Conservation (phyloP, 495 filamentous ascomycete genomes). For the Annulohypoxylon moriforme region DNA sequence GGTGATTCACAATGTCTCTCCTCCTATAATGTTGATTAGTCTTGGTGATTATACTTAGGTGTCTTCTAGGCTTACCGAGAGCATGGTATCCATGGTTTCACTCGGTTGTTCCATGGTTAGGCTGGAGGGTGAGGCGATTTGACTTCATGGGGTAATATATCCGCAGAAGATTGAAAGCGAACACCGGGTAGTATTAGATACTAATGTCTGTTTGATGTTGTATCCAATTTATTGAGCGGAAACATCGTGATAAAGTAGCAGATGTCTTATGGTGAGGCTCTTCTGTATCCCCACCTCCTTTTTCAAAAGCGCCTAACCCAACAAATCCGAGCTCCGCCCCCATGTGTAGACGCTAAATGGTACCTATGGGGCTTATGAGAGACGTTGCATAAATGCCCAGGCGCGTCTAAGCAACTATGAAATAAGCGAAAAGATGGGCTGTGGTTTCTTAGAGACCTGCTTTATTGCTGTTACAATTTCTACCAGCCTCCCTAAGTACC, state of each 20-base stretch:
- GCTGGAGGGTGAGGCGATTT: not conserved
- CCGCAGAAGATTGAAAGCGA: not conserved
- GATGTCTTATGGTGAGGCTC: not conserved
- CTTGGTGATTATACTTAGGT: not conserved
- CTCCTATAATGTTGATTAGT: not conserved
- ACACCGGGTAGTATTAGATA: not conserved
- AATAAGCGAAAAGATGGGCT: not conserved
- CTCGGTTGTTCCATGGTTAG: not conserved
- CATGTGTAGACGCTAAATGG: not conserved
- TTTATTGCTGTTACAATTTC: not conserved
- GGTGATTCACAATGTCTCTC: not conserved
- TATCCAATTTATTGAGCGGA: not conserved
- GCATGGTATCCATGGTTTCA: not conserved
- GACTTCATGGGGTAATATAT: not conserved
- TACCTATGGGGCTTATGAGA: not conserved
- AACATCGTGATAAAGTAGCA: not conserved
- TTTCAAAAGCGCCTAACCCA: not conserved
- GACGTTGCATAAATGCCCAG: not conserved
- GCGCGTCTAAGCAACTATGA: not conserved
- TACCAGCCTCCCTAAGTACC: too few species aligned
- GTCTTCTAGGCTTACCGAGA: not conserved
- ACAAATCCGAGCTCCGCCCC: not conserved
- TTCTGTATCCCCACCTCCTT: not conserved
- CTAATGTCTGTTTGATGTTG: not conserved
- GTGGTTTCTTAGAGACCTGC: not conserved